Evolutionary conservation across 495 filamentous ascomycete species (phyloP), one percentile per base, ranked within the genome.

Genomic region (Delitschia confertaspora): DNA sequence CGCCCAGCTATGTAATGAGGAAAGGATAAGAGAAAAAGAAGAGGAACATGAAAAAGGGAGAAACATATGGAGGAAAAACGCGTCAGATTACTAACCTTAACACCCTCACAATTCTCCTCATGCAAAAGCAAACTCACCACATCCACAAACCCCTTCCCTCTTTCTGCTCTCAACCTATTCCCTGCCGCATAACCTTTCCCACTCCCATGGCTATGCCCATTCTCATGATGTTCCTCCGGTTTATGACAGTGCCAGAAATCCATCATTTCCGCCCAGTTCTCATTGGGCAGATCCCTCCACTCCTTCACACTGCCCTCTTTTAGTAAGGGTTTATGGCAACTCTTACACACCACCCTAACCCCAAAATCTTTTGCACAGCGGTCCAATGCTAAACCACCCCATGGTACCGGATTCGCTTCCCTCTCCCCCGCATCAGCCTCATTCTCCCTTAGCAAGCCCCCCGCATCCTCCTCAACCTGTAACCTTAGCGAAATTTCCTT

Each of bases 211-310:
- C 33, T 46, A 25, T 56, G 47, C 7, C 38, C 34, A 37, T 31
- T 87, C 14, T 41, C 22, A 29, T 63, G 52, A 8, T 61, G 50
- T 29, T 56, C 55, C 32, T 60, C 42, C 6, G 64, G 91, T 58
- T 95, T 96, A 61, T 98, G 91, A 59, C 91, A 99, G 63, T 99
- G 91, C 91, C 91, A 99, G 53, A 95, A 94, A 59, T 99, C 91
- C 91, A 99, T 99, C 93, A 96, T 95, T 62, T 99, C 91, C 1
- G 89, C 91, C 91, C 91, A 99, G 55, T 93, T 91, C 45, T 88
- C 86, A 52, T 85, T 93, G 0, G 91, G 91, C 3, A 98, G 70
- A 56, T 96, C 88, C 63, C 88, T 94, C 91, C 93, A 98, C n/a
- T 62, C 64, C 51, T 63, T 62, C 19, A 82, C 56, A 3, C 35